These are phyloP conservation scores for Przewalskia tangutica DNA, from an alignment of 257 asterid genomes.

Conservation along the genomic window DNA sequence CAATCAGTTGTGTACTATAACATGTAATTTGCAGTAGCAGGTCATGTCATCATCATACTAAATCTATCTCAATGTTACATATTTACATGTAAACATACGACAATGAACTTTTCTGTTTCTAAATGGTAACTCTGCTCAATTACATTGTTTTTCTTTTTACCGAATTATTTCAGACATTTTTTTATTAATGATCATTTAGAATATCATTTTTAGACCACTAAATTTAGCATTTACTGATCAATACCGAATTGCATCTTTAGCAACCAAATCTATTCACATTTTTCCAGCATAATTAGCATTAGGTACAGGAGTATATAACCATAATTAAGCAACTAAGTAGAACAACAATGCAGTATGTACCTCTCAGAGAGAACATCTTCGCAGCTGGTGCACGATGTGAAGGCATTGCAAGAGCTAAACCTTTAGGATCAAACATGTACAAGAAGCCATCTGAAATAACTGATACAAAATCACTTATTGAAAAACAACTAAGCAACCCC, in stretches of 20 bases:
- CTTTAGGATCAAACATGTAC: conserved; percentile 93
- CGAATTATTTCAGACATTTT: neutral
- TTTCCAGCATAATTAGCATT: neutral
- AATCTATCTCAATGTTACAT: neutral
- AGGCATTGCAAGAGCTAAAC: conserved; percentile 59
- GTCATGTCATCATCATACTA: neutral
- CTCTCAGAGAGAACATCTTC: conserved; percentile 78
- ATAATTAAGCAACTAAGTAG: conserved; percentile 9
- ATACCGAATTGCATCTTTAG: neutral
- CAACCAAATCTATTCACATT: neutral
- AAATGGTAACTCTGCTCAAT: neutral
- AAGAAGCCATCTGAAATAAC: conserved; percentile 82
- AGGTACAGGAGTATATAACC: neutral
- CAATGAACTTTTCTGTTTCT: neutral
- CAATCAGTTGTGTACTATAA: neutral
- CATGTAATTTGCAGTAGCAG: neutral
- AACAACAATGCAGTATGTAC: conserved; percentile 23
- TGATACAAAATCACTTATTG: conserved; percentile 72
- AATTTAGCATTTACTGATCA: neutral
- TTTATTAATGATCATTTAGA: neutral
- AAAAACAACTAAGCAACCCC: conserved; percentile 89
- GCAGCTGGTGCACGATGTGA: conserved; percentile 70
- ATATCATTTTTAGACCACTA: neutral
- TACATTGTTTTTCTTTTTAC: neutral
- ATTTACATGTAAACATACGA: neutral